A percentile compares a stretch with the other conserved stretches of the same genome.
Conservation (phyloP, 2,329 filamentous ascomycete species). For the Pyrenochaeta sp. region DNA sequence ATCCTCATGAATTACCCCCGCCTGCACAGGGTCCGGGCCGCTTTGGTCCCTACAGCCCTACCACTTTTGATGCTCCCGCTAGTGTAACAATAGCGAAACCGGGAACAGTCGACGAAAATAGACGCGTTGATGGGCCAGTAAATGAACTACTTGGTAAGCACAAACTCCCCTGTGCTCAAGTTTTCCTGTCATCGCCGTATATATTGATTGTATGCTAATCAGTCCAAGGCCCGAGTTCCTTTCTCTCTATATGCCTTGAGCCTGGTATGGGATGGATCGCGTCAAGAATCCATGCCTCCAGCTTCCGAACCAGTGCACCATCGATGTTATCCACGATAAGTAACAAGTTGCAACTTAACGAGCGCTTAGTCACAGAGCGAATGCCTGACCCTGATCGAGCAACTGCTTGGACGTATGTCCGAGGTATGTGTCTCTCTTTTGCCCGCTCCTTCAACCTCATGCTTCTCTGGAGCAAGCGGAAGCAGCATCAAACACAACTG, state of each 20-base stretch:
- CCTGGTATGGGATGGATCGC: not conserved
- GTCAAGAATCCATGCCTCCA: not conserved
- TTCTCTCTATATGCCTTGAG: not conserved
- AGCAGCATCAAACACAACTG: too few relatives aligned
- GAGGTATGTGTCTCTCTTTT: too few relatives aligned
- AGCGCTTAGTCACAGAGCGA: not conserved
- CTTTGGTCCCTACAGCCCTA: too few relatives aligned
- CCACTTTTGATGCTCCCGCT: too few relatives aligned
- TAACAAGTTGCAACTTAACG: not conserved
- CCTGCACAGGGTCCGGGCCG: too few relatives aligned
- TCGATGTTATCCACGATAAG: not conserved
- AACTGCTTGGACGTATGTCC: not conserved
- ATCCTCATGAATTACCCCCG: too few relatives aligned
- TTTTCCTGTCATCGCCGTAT: not conserved
- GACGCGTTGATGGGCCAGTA: too few relatives aligned
- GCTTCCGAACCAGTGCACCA: not conserved
- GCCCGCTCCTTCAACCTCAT: too few relatives aligned
- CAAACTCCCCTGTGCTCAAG: not conserved
- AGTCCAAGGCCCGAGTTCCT: constrained; percentile 1
- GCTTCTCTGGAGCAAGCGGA: too few relatives aligned
- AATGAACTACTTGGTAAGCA: constrained; percentile 1
- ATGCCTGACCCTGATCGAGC: not conserved
- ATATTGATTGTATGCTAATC: not conserved
- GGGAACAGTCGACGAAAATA: too few relatives aligned
- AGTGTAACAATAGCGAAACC: too few relatives aligned